Evolutionary conservation across 164 flowering plant genomes (phyloP), one percentile per base, ranked within the genome.

Genomic region (Santalum album): DNA sequence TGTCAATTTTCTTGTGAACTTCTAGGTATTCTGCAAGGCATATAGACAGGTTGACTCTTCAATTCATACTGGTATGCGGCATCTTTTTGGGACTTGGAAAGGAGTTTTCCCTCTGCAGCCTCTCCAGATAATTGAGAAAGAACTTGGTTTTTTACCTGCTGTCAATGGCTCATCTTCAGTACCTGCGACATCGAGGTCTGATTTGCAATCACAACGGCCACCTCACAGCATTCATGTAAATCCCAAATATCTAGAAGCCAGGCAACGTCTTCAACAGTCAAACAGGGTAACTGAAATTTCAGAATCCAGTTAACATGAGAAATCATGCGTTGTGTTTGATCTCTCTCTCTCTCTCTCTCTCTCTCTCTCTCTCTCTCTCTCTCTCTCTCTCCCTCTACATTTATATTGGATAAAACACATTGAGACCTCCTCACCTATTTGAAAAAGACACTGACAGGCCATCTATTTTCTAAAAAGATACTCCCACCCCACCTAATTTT

Each of bases 21-120:
- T 61, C n/a, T 66, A 94, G 99, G 92, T 94, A 47, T 94, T 87
- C 61, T 82, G 90, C 80, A 90, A 83, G 79, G 95, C 96, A 55
- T 94, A 87, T 51, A 75, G 74, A 52, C 88, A 82, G 66, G 99
- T 86, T 45, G 96, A 87, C 29, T 62, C 95, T 53, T 67, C 92
- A 45, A 65, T 74, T 23, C 92, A 84, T 73, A 21, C 73, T 53
- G 78, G 87, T 46, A 87, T 94, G 97, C 69, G 86, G 53, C 99
- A 87, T 83, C 96, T 94, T 73, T 94, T 94, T 78, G 90, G 89
- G 56, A 94, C 99, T 20, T 94, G 99, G 99, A 87, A 77, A 69
- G 88, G 87, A 57, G 92, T 94, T 16, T 94, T 94, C 53, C 95
- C 94, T 60, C 72, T 67, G 49, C 79, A 77, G 40, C 18, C 81